Evolutionary conservation across 495 filamentous ascomycete genomes (phyloP), one percentile per base, ranked within the genome.

Genomic region (Xylaria bambusicola): DNA sequence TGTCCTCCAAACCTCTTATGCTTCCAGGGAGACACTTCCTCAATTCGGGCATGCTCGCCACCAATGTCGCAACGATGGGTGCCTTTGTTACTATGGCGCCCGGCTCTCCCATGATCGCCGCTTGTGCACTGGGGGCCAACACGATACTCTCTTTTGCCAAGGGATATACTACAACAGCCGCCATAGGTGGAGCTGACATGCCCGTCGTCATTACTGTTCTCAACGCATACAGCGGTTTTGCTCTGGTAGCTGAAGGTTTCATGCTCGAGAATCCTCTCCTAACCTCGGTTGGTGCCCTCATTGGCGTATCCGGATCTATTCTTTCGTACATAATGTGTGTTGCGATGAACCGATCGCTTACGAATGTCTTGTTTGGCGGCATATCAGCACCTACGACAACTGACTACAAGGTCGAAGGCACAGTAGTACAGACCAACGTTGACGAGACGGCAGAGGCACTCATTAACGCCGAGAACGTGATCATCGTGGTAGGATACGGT

Each of bases 121-220:
- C 88, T 13, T 81, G 80, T 6, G 90, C 87, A 45, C 77, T 92
- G 1, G 82, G 85, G 53, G 86, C 86, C 57, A 93, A 87, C 69
- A 86, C 89, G 1, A 72, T 81, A 1, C 80, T 93, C 12, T 90
- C 87, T 45, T 93, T 93, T 76, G 62, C 88, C 56, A 91, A 93
- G 66, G 90, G 90, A 3, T 92, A 81, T 63, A 93, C 90, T 10
- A 92, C 90, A 2, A 93, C 90, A 0, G 77, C 90, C 31, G 88
- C 88, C 9, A 92, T 93, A 68, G 90, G 90, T 10, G 90, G 89
- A n/a, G 90, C 89, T 4, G 89, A 92, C 66, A 91, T 91, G 88
- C 88, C 89, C 15, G 90, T 93, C 17, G 90, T 92, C 18, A 92
- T 93, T 59, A 93, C 89, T 0, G 89, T 92, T 6, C 75, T 93